Conservation (phyloP, 345 rosid genomes). For the Odontarrhena argentea region DNA sequence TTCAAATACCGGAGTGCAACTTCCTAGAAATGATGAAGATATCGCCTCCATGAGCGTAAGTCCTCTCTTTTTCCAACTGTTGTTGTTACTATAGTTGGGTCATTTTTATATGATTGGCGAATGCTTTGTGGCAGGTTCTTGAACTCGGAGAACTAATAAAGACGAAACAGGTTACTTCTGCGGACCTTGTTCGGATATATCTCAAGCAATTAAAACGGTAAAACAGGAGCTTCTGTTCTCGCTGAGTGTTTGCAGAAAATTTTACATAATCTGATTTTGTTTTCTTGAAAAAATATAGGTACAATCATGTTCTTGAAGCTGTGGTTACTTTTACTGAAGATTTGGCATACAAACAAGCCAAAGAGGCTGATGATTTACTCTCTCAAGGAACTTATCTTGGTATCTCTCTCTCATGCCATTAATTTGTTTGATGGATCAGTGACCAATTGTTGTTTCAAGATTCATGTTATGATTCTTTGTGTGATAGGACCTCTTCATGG, state of each 20-base stretch:
- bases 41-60: slow-evolving; percentile 83
- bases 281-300: slow-evolving; percentile 48
- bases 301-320: slow-evolving; percentile 69
- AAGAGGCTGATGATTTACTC: slow-evolving; percentile 79
- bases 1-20: slow-evolving; percentile 37
- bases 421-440: slow-evolving; percentile 58
- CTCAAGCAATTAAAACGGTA: slow-evolving; percentile 71
- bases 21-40: slow-evolving; percentile 63
- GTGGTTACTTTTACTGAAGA: slow-evolving; percentile 79
- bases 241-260: background rate
- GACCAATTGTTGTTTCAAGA: background rate
- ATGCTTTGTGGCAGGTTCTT: slow-evolving; percentile 53
- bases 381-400: slow-evolving; percentile 78
- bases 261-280: slow-evolving; percentile 17
- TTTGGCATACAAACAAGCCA: slow-evolving; percentile 78
- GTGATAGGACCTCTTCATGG: slow-evolving; percentile 87
- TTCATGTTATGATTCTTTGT: background rate
- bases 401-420: slow-evolving; percentile 38
- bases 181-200: slow-evolving; percentile 63
- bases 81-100: background rate
- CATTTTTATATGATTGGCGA: slow-evolving; percentile 25
- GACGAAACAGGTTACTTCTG: slow-evolving; percentile 70
- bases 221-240: background rate
- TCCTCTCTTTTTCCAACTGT: background rate
- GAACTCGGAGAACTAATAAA: slow-evolving; percentile 79